phyloP scores from a whole-genome alignment of 2,329 filamentous ascomycete genomes.

The Penicillium thymicola region DNA sequence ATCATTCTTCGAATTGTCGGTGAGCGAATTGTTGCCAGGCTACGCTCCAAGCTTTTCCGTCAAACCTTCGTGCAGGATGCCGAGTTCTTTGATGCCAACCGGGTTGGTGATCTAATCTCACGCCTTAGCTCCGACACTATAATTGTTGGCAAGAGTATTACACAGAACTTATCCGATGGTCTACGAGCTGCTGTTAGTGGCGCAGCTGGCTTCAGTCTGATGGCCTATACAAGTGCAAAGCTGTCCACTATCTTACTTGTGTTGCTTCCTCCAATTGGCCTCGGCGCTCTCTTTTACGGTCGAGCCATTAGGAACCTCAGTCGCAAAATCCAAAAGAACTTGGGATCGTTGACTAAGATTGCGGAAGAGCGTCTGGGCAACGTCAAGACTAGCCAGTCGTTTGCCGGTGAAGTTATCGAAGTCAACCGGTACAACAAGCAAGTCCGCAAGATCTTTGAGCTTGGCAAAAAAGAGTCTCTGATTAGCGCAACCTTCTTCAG shows the following conservation, averaged over 20 bases:
- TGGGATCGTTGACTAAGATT: conserved; percentile 92
- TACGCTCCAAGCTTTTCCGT: conserved; percentile 85
- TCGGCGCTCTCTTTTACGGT: conserved; percentile 89
- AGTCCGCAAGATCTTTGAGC: conserved; percentile 83
- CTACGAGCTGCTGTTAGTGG: conserved; percentile 86
- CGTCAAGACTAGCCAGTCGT: conserved; percentile 93
- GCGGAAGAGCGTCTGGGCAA: conserved; percentile 97
- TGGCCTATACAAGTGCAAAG: conserved; percentile 93
- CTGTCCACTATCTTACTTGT: conserved; percentile 81
- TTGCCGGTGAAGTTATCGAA: conserved; percentile 89
- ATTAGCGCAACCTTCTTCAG: conserved; percentile 90
- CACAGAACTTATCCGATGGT: conserved; percentile 96
- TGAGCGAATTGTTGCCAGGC: conserved; percentile 85
- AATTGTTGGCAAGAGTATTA: conserved; percentile 97
- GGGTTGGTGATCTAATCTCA: conserved; percentile 93
- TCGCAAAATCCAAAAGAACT: conserved; percentile 86
- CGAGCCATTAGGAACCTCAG: conserved; percentile 84
- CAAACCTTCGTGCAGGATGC: conserved; percentile 95
- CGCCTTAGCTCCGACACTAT: conserved; percentile 93
- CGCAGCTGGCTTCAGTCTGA: conserved; percentile 81
- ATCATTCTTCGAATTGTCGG: conserved; percentile 91
- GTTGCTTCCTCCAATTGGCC: conserved; percentile 85
- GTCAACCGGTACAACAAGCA: conserved; percentile 88
- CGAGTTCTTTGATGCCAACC: conserved; percentile 97
- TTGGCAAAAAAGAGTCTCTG: conserved; percentile 82